Conservation (phyloP, 148 eudicot genomes). For the Heliosperma pusillum region DNA sequence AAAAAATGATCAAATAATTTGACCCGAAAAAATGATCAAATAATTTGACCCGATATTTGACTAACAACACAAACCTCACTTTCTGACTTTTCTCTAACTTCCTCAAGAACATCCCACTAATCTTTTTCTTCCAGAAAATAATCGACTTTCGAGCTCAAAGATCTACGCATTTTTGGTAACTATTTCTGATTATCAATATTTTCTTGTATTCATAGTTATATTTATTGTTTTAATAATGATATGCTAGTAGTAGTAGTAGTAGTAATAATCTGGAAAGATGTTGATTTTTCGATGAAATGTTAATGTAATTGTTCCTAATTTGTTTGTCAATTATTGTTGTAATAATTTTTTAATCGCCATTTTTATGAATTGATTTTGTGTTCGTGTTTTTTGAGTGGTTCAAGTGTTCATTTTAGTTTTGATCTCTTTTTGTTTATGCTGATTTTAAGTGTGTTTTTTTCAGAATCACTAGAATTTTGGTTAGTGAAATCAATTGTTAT, state of each 20-base stretch:
- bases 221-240: too few species aligned
- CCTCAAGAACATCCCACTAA: not conserved
- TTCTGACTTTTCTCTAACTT: not conserved
- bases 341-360: too few species aligned
- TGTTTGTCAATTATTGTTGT: not conserved
- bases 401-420: not conserved
- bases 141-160: not conserved
- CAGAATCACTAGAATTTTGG: too few species aligned
- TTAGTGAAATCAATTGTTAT: not conserved
- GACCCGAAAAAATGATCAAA: not conserved
- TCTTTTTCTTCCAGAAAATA: not conserved
- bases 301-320: not conserved
- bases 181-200: not conserved
- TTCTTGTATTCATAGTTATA: not conserved
- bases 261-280: not conserved
- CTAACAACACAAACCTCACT: not conserved
- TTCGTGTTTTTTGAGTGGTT: not conserved
- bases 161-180: not conserved
- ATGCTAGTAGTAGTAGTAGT: not conserved
- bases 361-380: not conserved
- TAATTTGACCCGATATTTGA: not conserved
- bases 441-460: not conserved
- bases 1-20: too few species aligned
- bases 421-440: not conserved
- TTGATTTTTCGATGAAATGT: not conserved